These are phyloP conservation scores for Amanita muscaria DNA, from an alignment of 768 basidiomycete genomes.

Conservation along the genomic window DNA sequence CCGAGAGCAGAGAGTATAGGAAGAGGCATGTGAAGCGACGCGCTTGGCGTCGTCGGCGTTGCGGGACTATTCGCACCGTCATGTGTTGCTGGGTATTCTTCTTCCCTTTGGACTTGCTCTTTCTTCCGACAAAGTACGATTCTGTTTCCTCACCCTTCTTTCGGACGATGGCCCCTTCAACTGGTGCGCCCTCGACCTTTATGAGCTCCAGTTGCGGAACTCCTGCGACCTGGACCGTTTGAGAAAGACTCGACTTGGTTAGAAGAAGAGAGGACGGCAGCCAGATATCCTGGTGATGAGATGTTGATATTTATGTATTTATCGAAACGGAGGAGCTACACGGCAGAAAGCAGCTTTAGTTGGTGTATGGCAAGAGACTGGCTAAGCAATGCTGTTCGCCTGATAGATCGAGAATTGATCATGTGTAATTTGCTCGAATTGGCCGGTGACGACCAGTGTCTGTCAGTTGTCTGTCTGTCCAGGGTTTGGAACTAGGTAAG, in stretches of 20 bases:
- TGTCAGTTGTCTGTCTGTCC: no score
- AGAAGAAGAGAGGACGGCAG: no score
- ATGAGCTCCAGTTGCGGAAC: conserved; percentile 80
- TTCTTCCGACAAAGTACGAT: conserved; percentile 67
- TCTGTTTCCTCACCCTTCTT: conserved; percentile 95
- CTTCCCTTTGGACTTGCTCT: conserved; percentile 58
- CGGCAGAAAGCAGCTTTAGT: no score
- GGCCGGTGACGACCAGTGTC: no score
- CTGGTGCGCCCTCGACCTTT: conserved; percentile 64
- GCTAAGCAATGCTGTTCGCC: no score
- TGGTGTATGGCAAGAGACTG: no score
- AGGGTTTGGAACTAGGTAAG: no score
- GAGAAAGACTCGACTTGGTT: conserved; percentile 32
- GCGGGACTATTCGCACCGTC: conserved; percentile 19
- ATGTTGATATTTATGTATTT: no score
- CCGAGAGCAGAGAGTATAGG: conserved; percentile 84
- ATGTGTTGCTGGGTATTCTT: conserved; percentile 30
- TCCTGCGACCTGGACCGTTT: conserved; percentile 42
- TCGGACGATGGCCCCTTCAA: conserved; percentile 62
- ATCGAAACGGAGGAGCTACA: no score
- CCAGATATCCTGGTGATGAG: no score
- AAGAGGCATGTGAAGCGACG: conserved; percentile 65
- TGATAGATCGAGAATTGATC: no score
- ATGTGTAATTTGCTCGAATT: no score
- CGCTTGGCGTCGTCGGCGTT: conserved; percentile 15